Percentiles rank a stretch among this genome's conserved stretches.
These are phyloP conservation scores for Debaryomyces maramus DNA, from an alignment of 805 yeast species.

Conservation along the genomic window DNA sequence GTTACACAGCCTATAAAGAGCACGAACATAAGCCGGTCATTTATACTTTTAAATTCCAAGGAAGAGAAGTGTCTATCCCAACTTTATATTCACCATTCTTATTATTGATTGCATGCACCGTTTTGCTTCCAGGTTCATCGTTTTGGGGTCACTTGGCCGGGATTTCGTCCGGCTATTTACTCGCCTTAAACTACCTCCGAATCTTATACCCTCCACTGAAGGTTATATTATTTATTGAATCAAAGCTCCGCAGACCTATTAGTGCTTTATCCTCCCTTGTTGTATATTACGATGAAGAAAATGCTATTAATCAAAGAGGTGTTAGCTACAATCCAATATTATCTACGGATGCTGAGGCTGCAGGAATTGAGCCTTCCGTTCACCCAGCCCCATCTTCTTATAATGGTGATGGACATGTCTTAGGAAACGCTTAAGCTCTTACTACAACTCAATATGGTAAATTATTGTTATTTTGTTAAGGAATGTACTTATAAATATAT, in stretches of 20 bases:
- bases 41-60: conserved; percentile 27
- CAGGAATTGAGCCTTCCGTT: neutral
- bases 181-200: conserved; percentile 57
- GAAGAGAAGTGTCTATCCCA: conserved; percentile 50
- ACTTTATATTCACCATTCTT: conserved; percentile 60
- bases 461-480: no score
- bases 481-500: no score
- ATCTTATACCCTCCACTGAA: conserved; percentile 66
- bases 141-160: conserved; percentile 76
- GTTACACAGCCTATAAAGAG: conserved; percentile 56
- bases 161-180: conserved; percentile 61
- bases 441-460: no score
- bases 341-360: conserved; percentile 22
- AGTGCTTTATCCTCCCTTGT: conserved; percentile 53
- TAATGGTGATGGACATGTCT: conserved; percentile 20
- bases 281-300: conserved; percentile 59
- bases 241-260: conserved; percentile 50
- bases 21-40: conserved; percentile 40
- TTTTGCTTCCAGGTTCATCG: conserved; percentile 65
- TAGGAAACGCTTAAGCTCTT: conserved; percentile 18
- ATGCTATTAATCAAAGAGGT: conserved; percentile 49
- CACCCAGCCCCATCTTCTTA: conserved; percentile 8
- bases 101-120: conserved; percentile 44
- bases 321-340: conserved; percentile 30
- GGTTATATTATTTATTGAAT: conserved; percentile 65